A percentile compares a stretch with the other conserved stretches of the same genome.
Evolutionary conservation across 129 eudicot species (phyloP).

Genomic region (Apium graveolens): DNA sequence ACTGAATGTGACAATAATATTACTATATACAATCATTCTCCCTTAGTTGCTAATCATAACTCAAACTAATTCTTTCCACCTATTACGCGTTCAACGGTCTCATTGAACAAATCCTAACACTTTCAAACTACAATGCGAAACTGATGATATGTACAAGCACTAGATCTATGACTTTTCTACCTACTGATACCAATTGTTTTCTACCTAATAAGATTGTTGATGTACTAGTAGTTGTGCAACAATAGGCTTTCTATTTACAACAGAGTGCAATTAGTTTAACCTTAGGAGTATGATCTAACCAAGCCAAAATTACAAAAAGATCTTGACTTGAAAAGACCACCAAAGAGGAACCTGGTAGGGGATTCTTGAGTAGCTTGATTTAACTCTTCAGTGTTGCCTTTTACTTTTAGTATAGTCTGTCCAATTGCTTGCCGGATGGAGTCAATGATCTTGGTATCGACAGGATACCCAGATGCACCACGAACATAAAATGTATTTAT

Average conservation of each 20-base stretch:
- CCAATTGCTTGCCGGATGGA: slow-evolving; percentile 80
- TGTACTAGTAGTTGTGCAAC: neutral
- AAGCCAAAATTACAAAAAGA: slow-evolving; percentile 83
- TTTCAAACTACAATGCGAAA: neutral
- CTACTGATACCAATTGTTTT: neutral
- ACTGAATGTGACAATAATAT: neutral
- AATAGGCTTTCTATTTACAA: slow-evolving; percentile 14
- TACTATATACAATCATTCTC: slow-evolving; percentile 9
- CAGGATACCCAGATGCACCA: slow-evolving; percentile 81
- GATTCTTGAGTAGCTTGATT: slow-evolving; percentile 74
- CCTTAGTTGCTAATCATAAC: slow-evolving; percentile 4
- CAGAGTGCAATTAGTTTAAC: slow-evolving; percentile 9
- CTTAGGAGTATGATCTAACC: slow-evolving; percentile 76
- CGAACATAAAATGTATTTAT: slow-evolving; percentile 77
- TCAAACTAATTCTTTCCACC: neutral
- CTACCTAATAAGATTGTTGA: neutral
- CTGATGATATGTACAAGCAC: slow-evolving; percentile 11
- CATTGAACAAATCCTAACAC: slow-evolving; percentile 15
- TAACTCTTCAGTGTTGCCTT: slow-evolving; percentile 41
- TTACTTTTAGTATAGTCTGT: slow-evolving; percentile 82
- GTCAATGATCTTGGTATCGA: slow-evolving; percentile 76
- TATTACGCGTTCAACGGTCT: slow-evolving; percentile 9
- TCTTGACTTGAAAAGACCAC: slow-evolving; percentile 87
- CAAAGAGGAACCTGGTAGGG: slow-evolving; percentile 82
- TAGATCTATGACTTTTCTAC: neutral